These are phyloP conservation scores for Fusarium dimerum DNA, from an alignment of 2,329 filamentous ascomycete genomes.

Conservation along the genomic window DNA sequence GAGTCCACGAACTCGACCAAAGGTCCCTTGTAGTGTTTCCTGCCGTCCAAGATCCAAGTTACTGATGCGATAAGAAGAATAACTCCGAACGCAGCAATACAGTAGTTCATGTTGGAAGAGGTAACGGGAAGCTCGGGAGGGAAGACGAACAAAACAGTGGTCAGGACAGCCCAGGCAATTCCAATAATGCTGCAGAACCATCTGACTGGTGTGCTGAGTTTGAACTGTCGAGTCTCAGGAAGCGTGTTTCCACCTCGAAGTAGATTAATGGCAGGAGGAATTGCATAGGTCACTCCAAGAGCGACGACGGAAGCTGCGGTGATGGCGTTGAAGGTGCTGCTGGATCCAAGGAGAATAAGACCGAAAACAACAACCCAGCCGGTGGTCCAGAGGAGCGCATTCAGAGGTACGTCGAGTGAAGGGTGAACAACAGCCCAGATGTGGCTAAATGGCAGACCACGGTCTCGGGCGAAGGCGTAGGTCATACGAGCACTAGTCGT, in stretches of 20 bases:
- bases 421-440: constrained; percentile 64
- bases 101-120: constrained; percentile 67
- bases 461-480: constrained; percentile 66
- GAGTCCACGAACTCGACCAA: constrained; percentile 23
- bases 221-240: constrained; percentile 49
- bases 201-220: constrained; percentile 36
- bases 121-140: constrained; percentile 67
- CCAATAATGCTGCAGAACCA: constrained; percentile 47
- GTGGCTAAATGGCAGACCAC: constrained; percentile 64
- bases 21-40: constrained; percentile 47
- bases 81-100: constrained; percentile 49
- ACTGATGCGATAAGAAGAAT: constrained; percentile 45
- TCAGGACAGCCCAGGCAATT: constrained; percentile 67
- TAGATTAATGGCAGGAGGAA: constrained; percentile 71
- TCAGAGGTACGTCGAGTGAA: constrained; percentile 64
- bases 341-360: constrained; percentile 68
- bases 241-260: constrained; percentile 66
- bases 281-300: constrained; percentile 71
- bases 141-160: constrained; percentile 74
- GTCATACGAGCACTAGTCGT: constrained; percentile 67
- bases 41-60: constrained; percentile 51
- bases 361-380: constrained; percentile 68
- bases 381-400: constrained; percentile 64
- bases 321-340: constrained; percentile 70
- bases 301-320: constrained; percentile 73